phyloP scores from a whole-genome alignment of 371 early-diverging fungal species.

The Syncephalis plumigaleata region DNA sequence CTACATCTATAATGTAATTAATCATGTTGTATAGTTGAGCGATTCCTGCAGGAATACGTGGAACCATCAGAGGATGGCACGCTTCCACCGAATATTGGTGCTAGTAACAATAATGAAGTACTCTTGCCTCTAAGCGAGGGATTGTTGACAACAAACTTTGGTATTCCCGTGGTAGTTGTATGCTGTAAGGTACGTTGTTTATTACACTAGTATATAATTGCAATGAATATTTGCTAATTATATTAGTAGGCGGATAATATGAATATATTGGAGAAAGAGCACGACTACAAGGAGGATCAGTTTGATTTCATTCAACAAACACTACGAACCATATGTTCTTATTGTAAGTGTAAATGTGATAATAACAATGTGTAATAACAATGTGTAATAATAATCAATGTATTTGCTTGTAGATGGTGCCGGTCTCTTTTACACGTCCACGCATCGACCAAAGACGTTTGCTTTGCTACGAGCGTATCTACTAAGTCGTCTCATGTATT shows the following conservation, averaged over 20 bases:
- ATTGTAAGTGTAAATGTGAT: slow-evolving; percentile 39
- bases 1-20: background rate
- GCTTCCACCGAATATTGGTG: slow-evolving; percentile 8
- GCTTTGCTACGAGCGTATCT: slow-evolving; percentile 62
- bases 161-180: slow-evolving; percentile 75
- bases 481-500: slow-evolving; percentile 45
- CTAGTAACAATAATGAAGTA: slow-evolving; percentile 20
- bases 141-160: slow-evolving; percentile 65
- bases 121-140: slow-evolving; percentile 65
- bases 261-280: slow-evolving; percentile 56
- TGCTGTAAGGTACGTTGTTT: slow-evolving; percentile 63
- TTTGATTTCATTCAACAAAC: slow-evolving; percentile 93
- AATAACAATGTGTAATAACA: background rate
- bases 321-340: slow-evolving; percentile 74
- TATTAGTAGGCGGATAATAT: slow-evolving; percentile 78
- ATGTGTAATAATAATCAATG: background rate
- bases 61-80: slow-evolving; percentile 18
- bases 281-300: slow-evolving; percentile 74
- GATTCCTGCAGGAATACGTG: slow-evolving; percentile 35
- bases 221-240: slow-evolving; percentile 4
- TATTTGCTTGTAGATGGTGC: slow-evolving; percentile 56
- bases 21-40: slow-evolving; percentile 32
- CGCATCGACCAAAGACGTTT: slow-evolving; percentile 57
- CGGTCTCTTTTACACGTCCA: slow-evolving; percentile 75
- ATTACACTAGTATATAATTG: background rate